Evolutionary conservation across 345 rosid species (phyloP).

Genomic region (Cardamine chenopodiifolia): DNA sequence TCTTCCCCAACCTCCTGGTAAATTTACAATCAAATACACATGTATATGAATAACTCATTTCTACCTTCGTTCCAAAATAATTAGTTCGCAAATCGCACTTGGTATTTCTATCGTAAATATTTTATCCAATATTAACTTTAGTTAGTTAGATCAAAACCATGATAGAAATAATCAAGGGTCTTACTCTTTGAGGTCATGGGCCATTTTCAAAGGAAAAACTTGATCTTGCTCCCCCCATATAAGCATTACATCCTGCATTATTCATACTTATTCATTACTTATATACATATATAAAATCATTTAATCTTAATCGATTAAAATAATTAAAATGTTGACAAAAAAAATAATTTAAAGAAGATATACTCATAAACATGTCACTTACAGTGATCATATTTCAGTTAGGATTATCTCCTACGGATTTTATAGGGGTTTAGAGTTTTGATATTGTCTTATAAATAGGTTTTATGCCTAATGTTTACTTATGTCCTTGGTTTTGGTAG

Average conservation of each 20-base stretch:
- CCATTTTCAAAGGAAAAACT: slow-evolving; percentile 81
- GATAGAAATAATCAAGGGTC: not conserved
- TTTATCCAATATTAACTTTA: not conserved
- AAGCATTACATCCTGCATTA: slow-evolving; percentile 62
- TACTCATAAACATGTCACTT: not conserved
- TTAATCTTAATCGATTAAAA: not conserved
- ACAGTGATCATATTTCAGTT: not conserved
- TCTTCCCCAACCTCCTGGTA: slow-evolving; percentile 74
- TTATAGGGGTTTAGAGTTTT: no score
- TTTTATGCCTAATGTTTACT: no score
- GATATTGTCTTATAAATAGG: no score
- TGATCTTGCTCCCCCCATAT: slow-evolving; percentile 84
- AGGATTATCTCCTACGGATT: no score
- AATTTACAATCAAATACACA: slow-evolving; percentile 1
- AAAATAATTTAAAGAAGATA: no score
- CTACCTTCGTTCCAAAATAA: not conserved
- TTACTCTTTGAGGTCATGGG: slow-evolving; percentile 69
- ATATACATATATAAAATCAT: not conserved
- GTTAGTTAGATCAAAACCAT: not conserved
- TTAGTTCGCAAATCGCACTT: not conserved
- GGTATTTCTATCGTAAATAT: not conserved
- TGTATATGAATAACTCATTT: no score
- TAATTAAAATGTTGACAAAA: not conserved
- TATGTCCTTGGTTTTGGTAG: no score
- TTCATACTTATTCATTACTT: not conserved